Evolutionary conservation across 2,329 filamentous ascomycete species (phyloP), one percentile per base, ranked within the genome.

Genomic region (Cladophialophora bantiana): DNA sequence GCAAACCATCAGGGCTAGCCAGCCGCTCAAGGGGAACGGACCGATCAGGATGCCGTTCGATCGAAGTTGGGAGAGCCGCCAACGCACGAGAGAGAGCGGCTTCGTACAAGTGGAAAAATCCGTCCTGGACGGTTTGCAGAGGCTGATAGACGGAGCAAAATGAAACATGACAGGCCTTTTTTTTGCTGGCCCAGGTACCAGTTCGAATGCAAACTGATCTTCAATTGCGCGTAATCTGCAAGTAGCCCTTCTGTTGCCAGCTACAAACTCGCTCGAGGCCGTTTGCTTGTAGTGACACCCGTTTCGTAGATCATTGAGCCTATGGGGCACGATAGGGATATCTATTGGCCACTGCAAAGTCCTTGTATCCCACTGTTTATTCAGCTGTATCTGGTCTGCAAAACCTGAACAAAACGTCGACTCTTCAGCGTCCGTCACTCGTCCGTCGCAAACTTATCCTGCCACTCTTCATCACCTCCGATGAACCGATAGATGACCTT

Each of bases 401-500:
- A 42, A 5, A 2, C 13, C 38, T n/a, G 3, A 26, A 26, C 26
- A 26, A 26, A 26, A 26, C 26, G 3, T 26, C 26, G 3, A 26
- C 26, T 26, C 26, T 26, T 26, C 26, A 26, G 12, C 38, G 38
- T 13, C 38, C n/a, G 26, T 42, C 40, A 18, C 45, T 26, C 10
- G 7, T 26, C 45, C 45, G 12, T 12, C 1, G 45, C 9, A 12
- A 50, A 50, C 20, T 50, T 50, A 3, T 50, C 45, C 45, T n/a
- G 20, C 26, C 65, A 67, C n/a, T 67, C 42, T 40, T 67, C 61
- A 9, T 59, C 50, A 0, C 65, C 66, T 0, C 66, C 62, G 10
- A 61, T 48, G 87, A 83, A 86, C 42, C 85, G 77, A 77, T 83
- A 87, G 1, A 88, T 81, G 20, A 87, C 84, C 64, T 84, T 80